Base-by-base conservation (phyloP, 179 eudicot genomes). In the Beta macrorhiza region DNA sequence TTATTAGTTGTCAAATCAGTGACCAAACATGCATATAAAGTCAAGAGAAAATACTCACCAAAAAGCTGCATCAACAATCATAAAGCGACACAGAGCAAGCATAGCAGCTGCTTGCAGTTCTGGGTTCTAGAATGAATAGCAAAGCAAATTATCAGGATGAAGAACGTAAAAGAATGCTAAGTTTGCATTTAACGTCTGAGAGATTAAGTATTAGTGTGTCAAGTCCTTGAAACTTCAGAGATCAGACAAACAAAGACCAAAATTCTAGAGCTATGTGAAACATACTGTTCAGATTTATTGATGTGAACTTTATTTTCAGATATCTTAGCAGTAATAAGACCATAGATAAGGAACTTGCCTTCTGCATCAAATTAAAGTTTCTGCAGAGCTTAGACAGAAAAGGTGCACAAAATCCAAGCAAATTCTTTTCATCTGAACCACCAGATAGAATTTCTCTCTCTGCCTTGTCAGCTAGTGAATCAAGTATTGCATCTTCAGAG, bases 21-120 rank as follows among this genome's bases (percentile, higher is more conserved):
- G 45, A 77, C 29, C 52, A 9, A 76, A 32, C n/a, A 81, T 14
- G 29, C 42, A 59, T 53, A 53, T 44, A 73, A 10, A 71, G 70
- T 37, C 74, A 44, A 64, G 13, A 74, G 51, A 62, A 44, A 62
- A 44, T 55, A 53, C 88, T 84, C 84, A 96, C 99, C 99, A 96
- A 89, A 95, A 93, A 67, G 89, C 86, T 52, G 97, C 92, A 90
- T 96, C 99, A 72, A 93, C 90, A 62, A 96, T 91, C 99, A 93
- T 96, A 80, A 96, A 90, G 72, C 96, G 92, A 81, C 98, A 93
- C 74, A 96, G 87, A 79, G 99, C 98, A 80, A 93, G 99, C 99
- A 96, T 96, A 71, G 92, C 98, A 83, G 99, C 88, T 67, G 96
- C 93, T 85, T 96, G 99, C 79, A 96, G 91, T 75, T 91, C 97